Base-by-base conservation (phyloP, 108 stramenopile genomes). In the Cyclotella cryptica region DNA sequence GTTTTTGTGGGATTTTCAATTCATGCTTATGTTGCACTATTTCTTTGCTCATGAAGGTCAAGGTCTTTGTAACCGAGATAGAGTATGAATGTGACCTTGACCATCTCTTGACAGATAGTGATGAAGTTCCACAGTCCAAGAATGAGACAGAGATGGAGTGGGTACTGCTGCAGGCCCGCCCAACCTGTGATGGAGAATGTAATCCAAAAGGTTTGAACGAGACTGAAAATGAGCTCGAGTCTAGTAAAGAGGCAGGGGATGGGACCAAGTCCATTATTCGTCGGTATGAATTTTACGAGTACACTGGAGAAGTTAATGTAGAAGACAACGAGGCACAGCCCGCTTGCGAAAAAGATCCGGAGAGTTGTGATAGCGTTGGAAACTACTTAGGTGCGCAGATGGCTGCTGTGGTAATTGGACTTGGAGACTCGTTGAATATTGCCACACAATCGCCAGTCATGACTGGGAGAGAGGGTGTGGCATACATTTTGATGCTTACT, bases 321-420 rank as follows among this genome's bases (percentile, higher is more conserved):
- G 60, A 61, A 61, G 60, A 61, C 28, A 61, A 61, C 28, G 64
- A 65, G 17, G 64, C 64, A 18, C 39, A 65, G 42, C 64, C 64
- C 4, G 21, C 3, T n/a, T 65, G n/a, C n/a, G n/a, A n/a, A n/a
- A n/a, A n/a, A n/a, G n/a, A n/a, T n/a, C n/a, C n/a, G n/a, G n/a
- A n/a, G 64, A 39, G 27, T 61, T 65, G 64, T 21, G 64, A 65
- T 44, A 65, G 41, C 10, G 26, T 65, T 19, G 64, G 64, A 13
- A 65, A 65, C 42, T 65, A 65, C 19, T 41, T 65, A 10, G 64
- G 64, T 18, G 64, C 64, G 42, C 64, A 65, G 28, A 65, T 65
- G 64, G 64, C 64, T 65, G 64, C 64, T 9, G 42, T 21, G 4
- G 64, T 65, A 8, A 13, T 65, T 41, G 40, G 40, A 17, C 64